Evolutionary conservation across 2,329 filamentous ascomycete genomes (phyloP).

Genomic region (Aspergillus pseudoterreus): DNA sequence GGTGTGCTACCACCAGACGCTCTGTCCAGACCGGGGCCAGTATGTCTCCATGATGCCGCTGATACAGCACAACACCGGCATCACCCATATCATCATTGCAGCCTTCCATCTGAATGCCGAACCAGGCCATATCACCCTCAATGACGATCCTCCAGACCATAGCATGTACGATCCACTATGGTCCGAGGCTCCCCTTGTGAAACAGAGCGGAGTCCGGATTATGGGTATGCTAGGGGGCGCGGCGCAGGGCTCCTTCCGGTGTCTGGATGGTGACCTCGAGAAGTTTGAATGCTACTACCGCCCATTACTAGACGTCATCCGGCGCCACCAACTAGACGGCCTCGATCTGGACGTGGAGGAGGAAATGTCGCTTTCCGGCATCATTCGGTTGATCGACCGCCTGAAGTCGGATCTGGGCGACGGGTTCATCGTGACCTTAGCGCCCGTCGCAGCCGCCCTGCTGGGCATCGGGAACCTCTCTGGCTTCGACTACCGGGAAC

Average conservation of each 20-base stretch:
- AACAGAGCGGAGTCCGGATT: constrained; percentile 71
- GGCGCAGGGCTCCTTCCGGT: constrained; percentile 67
- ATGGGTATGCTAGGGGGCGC: constrained; percentile 87
- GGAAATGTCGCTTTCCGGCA: constrained; percentile 62
- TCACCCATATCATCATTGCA: constrained; percentile 81
- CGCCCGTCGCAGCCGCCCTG: constrained; percentile 75
- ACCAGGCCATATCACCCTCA: constrained; percentile 68
- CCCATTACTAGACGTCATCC: constrained; percentile 64
- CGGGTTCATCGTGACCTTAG: constrained; percentile 72
- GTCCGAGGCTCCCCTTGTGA: constrained; percentile 70
- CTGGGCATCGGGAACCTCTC: constrained; percentile 62
- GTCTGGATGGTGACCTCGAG: constrained; percentile 54
- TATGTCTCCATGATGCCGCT: constrained; percentile 62
- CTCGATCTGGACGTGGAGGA: constrained; percentile 81
- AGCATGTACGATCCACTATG: constrained; percentile 69
- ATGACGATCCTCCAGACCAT: constrained; percentile 70
- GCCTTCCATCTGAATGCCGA: constrained; percentile 77
- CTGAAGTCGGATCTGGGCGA: constrained; percentile 51
- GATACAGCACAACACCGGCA: constrained; percentile 54
- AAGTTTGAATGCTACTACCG: constrained; percentile 71
- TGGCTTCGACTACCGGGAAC: constrained; percentile 73
- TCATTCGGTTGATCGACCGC: constrained; percentile 64
- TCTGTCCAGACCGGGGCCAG: constrained; percentile 51
- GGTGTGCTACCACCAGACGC: constrained; percentile 61
- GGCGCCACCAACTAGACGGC: constrained; percentile 60